Percentiles rank a stretch among this genome's conserved stretches.
phyloP scores from a whole-genome alignment of 2,329 filamentous ascomycete species.

The Stagonosporopsis chrysanthemi region DNA sequence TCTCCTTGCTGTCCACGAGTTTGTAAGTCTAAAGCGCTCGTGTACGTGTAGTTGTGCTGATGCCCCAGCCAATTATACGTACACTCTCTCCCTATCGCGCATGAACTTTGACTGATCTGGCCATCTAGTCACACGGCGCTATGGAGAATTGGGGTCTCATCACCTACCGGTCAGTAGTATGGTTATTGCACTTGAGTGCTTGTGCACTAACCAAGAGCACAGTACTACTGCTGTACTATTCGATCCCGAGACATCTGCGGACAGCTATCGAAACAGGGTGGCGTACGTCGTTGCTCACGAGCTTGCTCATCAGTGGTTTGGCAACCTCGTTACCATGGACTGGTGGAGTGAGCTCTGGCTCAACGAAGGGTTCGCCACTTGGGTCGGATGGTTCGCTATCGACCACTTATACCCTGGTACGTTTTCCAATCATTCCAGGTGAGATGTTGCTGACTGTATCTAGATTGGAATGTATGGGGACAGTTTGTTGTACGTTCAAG shows the following conservation, averaged over 20 bases:
- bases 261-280: slow-evolving; percentile 88
- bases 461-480: slow-evolving; percentile 96
- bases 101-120: slow-evolving; percentile 51
- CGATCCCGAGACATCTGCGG: slow-evolving; percentile 89
- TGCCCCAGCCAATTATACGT: slow-evolving; percentile 54
- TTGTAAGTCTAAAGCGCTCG: slow-evolving; percentile 63
- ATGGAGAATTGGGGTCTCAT: slow-evolving; percentile 99
- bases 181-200: background rate
- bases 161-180: slow-evolving; percentile 71
- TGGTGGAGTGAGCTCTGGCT: slow-evolving; percentile 93
- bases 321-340: slow-evolving; percentile 94
- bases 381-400: slow-evolving; percentile 94
- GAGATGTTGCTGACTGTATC: slow-evolving; percentile 16
- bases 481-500: slow-evolving; percentile 81
- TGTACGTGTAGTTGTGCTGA: slow-evolving; percentile 27
- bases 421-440: slow-evolving; percentile 9
- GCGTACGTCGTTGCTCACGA: slow-evolving; percentile 99
- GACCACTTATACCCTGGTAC: slow-evolving; percentile 84
- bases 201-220: slow-evolving; percentile 11
- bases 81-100: slow-evolving; percentile 23
- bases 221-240: slow-evolving; percentile 92
- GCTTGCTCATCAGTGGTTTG: slow-evolving; percentile 95
- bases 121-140: slow-evolving; percentile 71
- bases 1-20: slow-evolving; percentile 94
- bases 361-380: slow-evolving; percentile 96